Evolutionary conservation across 2,329 filamentous ascomycete genomes (phyloP).

Genomic region (Cercospora citrullina): DNA sequence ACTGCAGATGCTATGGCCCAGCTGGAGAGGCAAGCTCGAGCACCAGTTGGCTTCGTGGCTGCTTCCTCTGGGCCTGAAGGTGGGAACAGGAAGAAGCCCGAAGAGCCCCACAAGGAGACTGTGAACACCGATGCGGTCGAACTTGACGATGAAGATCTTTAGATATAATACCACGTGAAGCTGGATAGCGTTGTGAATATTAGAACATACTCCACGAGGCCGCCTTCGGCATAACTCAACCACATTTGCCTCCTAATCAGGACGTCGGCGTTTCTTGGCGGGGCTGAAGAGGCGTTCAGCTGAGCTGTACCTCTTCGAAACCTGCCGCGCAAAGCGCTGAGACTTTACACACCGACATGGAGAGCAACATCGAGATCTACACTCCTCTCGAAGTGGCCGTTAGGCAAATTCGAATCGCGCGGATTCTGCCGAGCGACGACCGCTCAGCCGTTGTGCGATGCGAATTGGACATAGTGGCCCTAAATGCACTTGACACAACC

Average conservation of each 20-base stretch:
- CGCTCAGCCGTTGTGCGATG: not conserved
- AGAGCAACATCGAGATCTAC: not conserved
- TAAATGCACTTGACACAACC: not conserved
- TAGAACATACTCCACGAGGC: not conserved
- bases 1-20: conserved; percentile 82
- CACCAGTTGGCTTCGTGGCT: conserved; percentile 87
- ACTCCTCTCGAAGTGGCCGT: not conserved
- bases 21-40: conserved; percentile 82
- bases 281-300: conserved; percentile 5
- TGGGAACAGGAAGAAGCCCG: conserved; percentile 29
- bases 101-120: conserved; percentile 19
- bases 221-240: not conserved
- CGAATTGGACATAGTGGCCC: not conserved
- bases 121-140: conserved; percentile 39
- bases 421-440: not conserved
- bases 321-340: not conserved
- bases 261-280: not conserved
- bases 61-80: conserved; percentile 61
- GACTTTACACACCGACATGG: not conserved
- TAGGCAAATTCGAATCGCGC: not conserved
- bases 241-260: not conserved
- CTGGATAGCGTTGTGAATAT: not conserved
- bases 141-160: conserved; percentile 36
- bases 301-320: not conserved
- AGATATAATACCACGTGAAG: not conserved